Base-by-base conservation (phyloP, 129 eudicot genomes). In the Dittrichia graveolens region DNA sequence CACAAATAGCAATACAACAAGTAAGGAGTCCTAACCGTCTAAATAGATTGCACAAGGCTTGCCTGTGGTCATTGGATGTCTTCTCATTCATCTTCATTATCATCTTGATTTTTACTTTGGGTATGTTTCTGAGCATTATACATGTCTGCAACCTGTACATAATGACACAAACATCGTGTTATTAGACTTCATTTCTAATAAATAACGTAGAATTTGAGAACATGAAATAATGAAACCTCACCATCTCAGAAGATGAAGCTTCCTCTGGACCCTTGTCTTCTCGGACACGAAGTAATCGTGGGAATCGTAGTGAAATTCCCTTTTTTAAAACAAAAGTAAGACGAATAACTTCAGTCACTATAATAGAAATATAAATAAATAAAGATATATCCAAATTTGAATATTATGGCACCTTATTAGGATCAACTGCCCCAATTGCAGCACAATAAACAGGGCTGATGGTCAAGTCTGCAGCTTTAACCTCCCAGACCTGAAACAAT, bases 241-340 rank as follows among this genome's bases (percentile, higher is more conserved):
- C 98, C 98, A 75, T 79, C 13, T 93, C 98, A 19, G 98, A 80
- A 61, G 96, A 80, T 67, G 98, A 77, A 67, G 98, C 96, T 68
- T 93, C 82, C 79, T 90, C 98, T 9, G 96, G 95, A 50, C 75
- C 73, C 80, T 93, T 93, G 62, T 93, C 98, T 78, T 93, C 98
- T 75, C 98, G 81, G 13, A 89, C 85, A 74, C 98, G 95, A 73
- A 87, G 79, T 64, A 90, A 79, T 12, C 98, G 98, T 47, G 98
- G 98, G 83, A 93, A 93, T 38, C 98, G 79, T 53, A 90, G 86
- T 15, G 98, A 93, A 76, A 90, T 89, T 2, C 96, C 98, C 98
- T 89, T 69, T 62, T 35, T 14, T 43, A 62, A 62, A 54, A 54
- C 34, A 39, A 52, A 52, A n/a, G n/a, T n/a, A n/a, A 61, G 2